Conservation (phyloP, 1,139 yeast species). For the Candida sojae region DNA sequence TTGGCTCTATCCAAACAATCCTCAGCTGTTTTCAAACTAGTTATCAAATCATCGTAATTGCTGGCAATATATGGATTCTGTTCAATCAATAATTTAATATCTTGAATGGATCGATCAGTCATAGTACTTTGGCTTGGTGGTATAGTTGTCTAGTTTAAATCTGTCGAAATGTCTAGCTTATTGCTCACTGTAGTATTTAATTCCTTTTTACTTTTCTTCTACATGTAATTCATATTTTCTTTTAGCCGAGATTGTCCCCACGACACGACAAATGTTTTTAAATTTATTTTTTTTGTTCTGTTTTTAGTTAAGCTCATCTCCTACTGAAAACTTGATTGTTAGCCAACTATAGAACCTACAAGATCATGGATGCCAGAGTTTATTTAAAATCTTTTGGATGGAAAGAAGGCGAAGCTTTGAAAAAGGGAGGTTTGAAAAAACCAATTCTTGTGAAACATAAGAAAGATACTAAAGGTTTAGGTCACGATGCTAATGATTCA, state of each 20-base stretch:
- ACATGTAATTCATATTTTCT: neutral
- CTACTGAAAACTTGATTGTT: no score
- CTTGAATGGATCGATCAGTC: neutral
- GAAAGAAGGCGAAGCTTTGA: constrained; percentile 86
- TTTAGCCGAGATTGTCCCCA: neutral
- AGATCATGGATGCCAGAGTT: constrained; percentile 67
- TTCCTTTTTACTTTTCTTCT: neutral
- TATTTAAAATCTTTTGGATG: constrained; percentile 85
- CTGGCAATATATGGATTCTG: constrained; percentile 9
- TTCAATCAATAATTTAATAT: constrained; percentile 1
- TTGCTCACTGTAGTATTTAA: neutral
- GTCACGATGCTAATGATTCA: constrained; percentile 65
- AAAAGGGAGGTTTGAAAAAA: constrained; percentile 74
- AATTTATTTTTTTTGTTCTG: neutral
- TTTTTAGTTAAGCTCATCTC: neutral
- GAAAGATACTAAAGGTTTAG: constrained; percentile 86
- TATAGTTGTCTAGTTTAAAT: neutral
- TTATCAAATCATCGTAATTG: constrained; percentile 23
- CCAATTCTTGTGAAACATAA: constrained; percentile 91
- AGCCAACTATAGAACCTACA: no score
- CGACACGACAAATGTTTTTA: no score
- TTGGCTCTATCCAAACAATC: constrained; percentile 7
- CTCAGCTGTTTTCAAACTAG: constrained; percentile 12
- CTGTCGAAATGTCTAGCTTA: no score
- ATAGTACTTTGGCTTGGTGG: neutral